Evolutionary conservation across 345 rosid genomes (phyloP).

Genomic region (Populus tremula): DNA sequence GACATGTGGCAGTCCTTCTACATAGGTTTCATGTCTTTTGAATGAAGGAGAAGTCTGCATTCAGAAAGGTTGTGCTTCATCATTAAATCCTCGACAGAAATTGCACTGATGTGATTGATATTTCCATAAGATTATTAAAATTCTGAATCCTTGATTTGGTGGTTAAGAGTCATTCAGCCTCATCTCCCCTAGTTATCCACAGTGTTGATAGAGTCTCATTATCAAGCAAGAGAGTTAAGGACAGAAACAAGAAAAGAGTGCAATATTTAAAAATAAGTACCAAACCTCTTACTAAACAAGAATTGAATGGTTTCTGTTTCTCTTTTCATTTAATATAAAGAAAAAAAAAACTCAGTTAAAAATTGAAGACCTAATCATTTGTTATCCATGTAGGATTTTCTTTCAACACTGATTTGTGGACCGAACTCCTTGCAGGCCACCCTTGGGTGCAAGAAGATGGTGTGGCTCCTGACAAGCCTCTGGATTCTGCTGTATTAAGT

Average conservation of each 20-base stretch:
- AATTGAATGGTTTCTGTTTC: neutral
- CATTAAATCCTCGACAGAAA: neutral
- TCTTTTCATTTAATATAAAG: neutral
- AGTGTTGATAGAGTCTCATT: neutral
- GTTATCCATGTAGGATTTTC: neutral
- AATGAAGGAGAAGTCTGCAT: neutral
- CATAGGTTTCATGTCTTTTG: neutral
- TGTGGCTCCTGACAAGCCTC: slow-evolving; percentile 33
- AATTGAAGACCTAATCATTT: neutral
- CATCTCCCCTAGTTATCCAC: neutral
- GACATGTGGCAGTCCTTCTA: neutral
- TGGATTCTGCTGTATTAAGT: slow-evolving; percentile 33
- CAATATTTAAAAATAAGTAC: neutral
- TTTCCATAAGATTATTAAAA: neutral
- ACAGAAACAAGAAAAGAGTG: neutral
- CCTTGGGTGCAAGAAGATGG: slow-evolving; percentile 35
- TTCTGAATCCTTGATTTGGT: neutral
- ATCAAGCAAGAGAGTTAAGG: neutral
- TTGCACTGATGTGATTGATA: neutral
- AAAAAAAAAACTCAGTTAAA: neutral
- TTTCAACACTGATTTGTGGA: slow-evolving; percentile 9
- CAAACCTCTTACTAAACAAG: neutral
- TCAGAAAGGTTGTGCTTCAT: neutral
- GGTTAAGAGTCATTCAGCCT: neutral
- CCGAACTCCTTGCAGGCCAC: slow-evolving; percentile 23